A percentile compares a stretch with the other conserved stretches of the same genome.
Conservation (phyloP, 2,329 filamentous ascomycete species). For the Fusarium tupiense region DNA sequence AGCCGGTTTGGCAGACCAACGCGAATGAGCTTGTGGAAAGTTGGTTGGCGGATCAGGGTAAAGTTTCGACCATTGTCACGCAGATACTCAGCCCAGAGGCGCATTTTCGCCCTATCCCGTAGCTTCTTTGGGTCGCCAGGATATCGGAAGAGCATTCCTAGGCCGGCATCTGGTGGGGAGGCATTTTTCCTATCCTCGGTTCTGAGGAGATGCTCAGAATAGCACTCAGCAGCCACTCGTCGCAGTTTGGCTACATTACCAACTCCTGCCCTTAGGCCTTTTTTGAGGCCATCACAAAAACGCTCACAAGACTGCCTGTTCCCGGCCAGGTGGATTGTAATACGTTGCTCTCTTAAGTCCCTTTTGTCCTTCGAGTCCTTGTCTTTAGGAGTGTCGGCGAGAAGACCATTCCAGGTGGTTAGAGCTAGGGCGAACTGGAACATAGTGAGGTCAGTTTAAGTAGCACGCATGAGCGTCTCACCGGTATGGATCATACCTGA, state of each 20-base stretch:
- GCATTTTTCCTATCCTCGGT: conserved; percentile 69
- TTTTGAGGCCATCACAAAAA: conserved; percentile 96
- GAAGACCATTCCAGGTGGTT: conserved; percentile 89
- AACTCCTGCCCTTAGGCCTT: conserved; percentile 85
- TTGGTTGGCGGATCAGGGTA: conserved; percentile 92
- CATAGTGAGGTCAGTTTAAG: not conserved
- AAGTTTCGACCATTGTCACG: conserved; percentile 94
- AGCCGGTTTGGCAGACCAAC: conserved; percentile 94
- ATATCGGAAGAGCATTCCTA: conserved; percentile 93
- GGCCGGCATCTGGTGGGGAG: conserved; percentile 81
- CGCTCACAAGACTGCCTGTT: conserved; percentile 90
- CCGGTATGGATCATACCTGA: conserved; percentile 56
- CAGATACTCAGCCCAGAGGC: conserved; percentile 96
- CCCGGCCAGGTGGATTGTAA: conserved; percentile 91
- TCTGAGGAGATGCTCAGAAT: conserved; percentile 84
- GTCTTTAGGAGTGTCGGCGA: conserved; percentile 65
- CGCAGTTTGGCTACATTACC: conserved; percentile 88
- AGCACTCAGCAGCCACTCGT: conserved; percentile 82
- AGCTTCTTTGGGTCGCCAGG: conserved; percentile 95
- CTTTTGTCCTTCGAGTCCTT: conserved; percentile 57
- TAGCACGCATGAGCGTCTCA: not conserved
- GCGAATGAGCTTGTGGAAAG: conserved; percentile 96
- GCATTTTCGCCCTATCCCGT: conserved; percentile 95
- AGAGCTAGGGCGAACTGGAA: conserved; percentile 86
- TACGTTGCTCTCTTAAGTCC: conserved; percentile 74